phyloP scores from a whole-genome alignment of 495 filamentous ascomycete genomes.

The Tuber umbilicatum region DNA sequence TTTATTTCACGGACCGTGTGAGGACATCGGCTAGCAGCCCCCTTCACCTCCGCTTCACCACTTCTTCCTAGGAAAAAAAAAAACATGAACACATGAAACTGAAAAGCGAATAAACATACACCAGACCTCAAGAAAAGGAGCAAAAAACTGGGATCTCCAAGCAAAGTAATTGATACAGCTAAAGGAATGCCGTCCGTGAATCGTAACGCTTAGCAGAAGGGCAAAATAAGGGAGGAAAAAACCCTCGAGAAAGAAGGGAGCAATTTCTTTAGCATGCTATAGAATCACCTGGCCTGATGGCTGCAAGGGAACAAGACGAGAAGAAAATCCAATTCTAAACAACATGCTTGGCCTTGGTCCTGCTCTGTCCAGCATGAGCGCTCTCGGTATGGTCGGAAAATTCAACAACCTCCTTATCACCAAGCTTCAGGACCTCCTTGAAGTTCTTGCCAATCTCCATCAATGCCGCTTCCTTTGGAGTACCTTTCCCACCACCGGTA shows the following conservation, averaged over 20 bases:
- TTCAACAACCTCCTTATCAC: conserved; percentile 68
- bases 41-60: background rate
- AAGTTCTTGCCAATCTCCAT: conserved; percentile 77
- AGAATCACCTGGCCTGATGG: background rate
- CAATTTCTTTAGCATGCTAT: too few species aligned
- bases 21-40: background rate
- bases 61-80: background rate
- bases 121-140: background rate
- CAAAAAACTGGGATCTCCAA: background rate
- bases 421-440: conserved; percentile 79
- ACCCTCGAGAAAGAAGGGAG: background rate
- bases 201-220: background rate
- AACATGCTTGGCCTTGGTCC: conserved; percentile 88
- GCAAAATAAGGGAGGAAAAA: background rate
- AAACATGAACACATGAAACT: background rate
- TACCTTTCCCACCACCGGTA: conserved; percentile 26
- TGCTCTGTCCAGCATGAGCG: conserved; percentile 83
- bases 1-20: background rate
- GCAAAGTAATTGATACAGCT: background rate
- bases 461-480: conserved; percentile 44
- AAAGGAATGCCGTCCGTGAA: background rate
- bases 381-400: conserved; percentile 95
- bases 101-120: background rate
- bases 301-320: background rate
- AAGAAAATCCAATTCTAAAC: conserved; percentile 51